These are phyloP conservation scores for Bocquillonia castaneifolia DNA, from an alignment of 441 rosid genomes.

Conservation along the genomic window DNA sequence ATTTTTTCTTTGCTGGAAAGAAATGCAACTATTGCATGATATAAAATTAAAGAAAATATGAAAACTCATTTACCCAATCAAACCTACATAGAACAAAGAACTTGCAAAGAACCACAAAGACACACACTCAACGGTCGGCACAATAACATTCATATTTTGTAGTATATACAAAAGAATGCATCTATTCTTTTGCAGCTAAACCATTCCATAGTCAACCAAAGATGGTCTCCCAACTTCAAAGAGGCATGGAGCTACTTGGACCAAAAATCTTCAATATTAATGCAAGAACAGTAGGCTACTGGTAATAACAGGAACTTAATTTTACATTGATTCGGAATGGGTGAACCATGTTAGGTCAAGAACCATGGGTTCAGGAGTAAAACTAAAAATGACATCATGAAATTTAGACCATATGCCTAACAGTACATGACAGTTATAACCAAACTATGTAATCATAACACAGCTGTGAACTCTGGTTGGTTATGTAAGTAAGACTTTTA, in stretches of 20 bases:
- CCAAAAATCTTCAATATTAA: neutral
- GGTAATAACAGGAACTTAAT: neutral
- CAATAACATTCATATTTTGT: neutral
- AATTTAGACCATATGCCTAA: neutral
- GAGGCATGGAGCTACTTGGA: slow-evolving; percentile 9
- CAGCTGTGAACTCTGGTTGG: too few species aligned
- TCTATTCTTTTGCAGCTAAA: neutral
- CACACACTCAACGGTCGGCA: neutral
- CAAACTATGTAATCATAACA: neutral
- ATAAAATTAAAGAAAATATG: neutral
- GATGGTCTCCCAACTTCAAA: slow-evolving; percentile 6
- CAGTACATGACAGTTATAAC: neutral
- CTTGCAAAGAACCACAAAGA: neutral
- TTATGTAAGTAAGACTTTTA: too few species aligned
- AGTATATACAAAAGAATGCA: neutral
- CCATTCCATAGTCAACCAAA: neutral
- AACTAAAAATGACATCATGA: neutral
- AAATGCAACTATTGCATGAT: too few species aligned
- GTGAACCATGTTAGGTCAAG: neutral
- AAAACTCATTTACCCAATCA: neutral
- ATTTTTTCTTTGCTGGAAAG: neutral
- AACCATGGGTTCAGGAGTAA: neutral
- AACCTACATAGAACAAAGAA: slow-evolving; percentile 3
- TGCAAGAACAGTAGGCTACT: neutral
- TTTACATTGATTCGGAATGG: neutral